Evolutionary conservation across 768 basidiomycete species (phyloP).

Genomic region (Leccinum longicurvipes): DNA sequence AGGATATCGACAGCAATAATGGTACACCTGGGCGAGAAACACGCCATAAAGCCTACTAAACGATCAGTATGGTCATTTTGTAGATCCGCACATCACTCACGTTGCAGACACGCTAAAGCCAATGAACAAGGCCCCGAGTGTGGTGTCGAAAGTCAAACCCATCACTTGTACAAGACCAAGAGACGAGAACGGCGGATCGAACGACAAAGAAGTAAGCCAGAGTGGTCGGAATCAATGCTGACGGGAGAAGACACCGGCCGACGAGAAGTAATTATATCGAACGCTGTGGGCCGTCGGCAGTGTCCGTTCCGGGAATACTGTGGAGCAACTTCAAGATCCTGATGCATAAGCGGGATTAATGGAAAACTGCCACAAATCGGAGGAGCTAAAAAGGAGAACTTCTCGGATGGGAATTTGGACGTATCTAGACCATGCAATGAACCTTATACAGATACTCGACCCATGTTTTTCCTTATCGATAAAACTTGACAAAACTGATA

Average conservation of each 20-base stretch:
- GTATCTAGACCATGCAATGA: neutral
- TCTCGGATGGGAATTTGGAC: neutral
- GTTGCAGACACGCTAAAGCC: slow-evolving; percentile 51
- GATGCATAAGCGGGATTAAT: neutral
- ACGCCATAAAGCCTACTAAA: slow-evolving; percentile 47
- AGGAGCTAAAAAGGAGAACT: neutral
- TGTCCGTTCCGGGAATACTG: neutral
- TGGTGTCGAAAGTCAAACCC: slow-evolving; percentile 37
- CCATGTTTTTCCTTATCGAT: neutral
- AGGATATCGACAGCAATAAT: neutral
- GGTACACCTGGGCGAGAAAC: slow-evolving; percentile 20
- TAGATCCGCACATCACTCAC: slow-evolving; percentile 18
- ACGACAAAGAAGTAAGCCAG: slow-evolving; percentile 8
- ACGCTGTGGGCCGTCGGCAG: neutral
- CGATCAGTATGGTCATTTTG: slow-evolving; percentile 18
- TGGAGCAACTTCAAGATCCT: neutral
- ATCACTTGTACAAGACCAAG: slow-evolving; percentile 13
- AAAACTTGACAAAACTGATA: neutral
- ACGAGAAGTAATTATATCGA: slow-evolving; percentile 1
- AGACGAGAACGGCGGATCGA: neutral
- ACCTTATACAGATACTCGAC: neutral
- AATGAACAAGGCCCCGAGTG: slow-evolving; percentile 60
- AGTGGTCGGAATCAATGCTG: slow-evolving; percentile 2
- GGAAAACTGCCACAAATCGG: neutral
- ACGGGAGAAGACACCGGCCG: slow-evolving; percentile 8